Conservation (phyloP, 108 stramenopile genomes). For the Nannochloropsis granulata region DNA sequence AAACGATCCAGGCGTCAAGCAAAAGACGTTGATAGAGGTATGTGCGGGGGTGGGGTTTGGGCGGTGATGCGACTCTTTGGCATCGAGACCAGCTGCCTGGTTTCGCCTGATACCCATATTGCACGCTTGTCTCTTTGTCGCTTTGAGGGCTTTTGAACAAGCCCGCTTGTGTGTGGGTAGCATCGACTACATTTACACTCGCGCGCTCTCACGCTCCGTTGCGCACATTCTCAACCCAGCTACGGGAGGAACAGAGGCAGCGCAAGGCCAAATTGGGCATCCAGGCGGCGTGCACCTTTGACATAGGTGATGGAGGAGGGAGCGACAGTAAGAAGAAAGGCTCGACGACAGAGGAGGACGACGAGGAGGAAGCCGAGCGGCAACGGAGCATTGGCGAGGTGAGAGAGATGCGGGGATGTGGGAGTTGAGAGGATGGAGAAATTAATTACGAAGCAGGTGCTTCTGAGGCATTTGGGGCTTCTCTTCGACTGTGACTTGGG, state of each 20-base stretch:
- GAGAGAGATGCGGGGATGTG: background rate
- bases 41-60: background rate
- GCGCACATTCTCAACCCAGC: background rate
- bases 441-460: no score
- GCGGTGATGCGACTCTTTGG: no score
- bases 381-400: background rate
- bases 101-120: no score
- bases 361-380: background rate
- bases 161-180: no score
- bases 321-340: background rate
- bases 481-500: no score
- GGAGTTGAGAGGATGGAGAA: no score
- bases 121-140: no score
- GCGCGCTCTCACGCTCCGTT: no score
- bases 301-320: background rate
- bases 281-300: background rate
- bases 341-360: background rate
- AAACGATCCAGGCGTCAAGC: background rate
- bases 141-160: no score
- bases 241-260: background rate
- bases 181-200: no score
- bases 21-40: background rate
- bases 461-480: no score
- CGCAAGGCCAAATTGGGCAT: background rate
- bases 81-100: no score